Base-by-base conservation (phyloP, 73 alveolate species). In the Symbiodinium natans region DNA sequence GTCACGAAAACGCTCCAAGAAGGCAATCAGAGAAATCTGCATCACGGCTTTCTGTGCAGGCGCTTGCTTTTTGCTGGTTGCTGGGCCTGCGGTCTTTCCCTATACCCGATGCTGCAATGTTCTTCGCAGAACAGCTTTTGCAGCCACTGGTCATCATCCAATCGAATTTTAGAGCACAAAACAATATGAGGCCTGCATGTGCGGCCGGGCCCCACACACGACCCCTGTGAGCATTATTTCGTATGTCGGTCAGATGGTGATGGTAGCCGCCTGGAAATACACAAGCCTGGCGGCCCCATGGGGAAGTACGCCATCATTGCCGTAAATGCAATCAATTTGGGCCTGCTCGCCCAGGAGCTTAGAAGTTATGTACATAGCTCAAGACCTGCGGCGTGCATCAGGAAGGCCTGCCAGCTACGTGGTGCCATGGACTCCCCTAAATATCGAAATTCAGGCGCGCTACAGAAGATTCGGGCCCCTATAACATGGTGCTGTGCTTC, bases 341-440 rank as follows among this genome's bases (percentile, higher is more conserved):
- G 80, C 80, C 27, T n/a, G 38, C 33, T 63, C 19, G 80, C 80
- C 36, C 36, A 63, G 27, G 80, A n/a, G 33, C 17, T n/a, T 29
- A n/a, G 80, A 63, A 23, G 80, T n/a, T 63, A 63, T 63, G 80
- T 63, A 63, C 80, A 63, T 23, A 63, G 80, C 80, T 63, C 80
- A 29, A 29, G 80, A n/a, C 80, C 27, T 13, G 36, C 80, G 17
- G 80, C 80, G 33, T 25, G 80, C 80, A 63, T 63, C 80, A 63
- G 36, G 80, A 63, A 13, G 80, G 80, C 80, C 80, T 63, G 80
- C 33, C 33, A 29, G 71, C 71, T 29, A 52, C 15, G 71, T 52
- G 71, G n/a, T 13, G 31, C 23, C 27, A 11, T 15, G 31, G 23
- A 52, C 71, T 29, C 71, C 25, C 13, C 0, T 7, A 52, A 10